These are phyloP conservation scores for Acer saccharum DNA, from an alignment of 345 rosid genomes.

Conservation along the genomic window DNA sequence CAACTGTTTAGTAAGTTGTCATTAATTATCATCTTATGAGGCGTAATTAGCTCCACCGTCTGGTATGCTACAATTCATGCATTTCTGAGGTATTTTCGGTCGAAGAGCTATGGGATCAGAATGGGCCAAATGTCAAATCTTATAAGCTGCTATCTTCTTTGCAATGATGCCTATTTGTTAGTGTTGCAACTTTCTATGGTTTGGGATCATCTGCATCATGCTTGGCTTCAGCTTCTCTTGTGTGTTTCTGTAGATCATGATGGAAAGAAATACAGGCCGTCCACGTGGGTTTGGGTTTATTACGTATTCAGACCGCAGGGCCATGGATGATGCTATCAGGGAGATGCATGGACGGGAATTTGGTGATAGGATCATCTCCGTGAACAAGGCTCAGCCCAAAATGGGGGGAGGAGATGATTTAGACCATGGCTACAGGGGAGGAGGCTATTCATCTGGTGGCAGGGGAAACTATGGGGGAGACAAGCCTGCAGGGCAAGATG, in stretches of 20 bases:
- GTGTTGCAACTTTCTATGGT: slow-evolving; percentile 20
- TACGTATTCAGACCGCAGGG: slow-evolving; percentile 86
- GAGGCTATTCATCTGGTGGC: slow-evolving; percentile 74
- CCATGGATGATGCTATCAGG: slow-evolving; percentile 94
- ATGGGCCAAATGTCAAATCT: neutral
- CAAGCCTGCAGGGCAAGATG: slow-evolving; percentile 79
- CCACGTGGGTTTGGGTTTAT: slow-evolving; percentile 98
- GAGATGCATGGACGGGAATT: slow-evolving; percentile 96
- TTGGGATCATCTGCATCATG: slow-evolving; percentile 24
- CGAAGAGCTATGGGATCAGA: neutral
- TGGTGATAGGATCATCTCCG: slow-evolving; percentile 88
- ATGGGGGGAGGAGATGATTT: slow-evolving; percentile 75
- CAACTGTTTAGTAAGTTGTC: neutral
- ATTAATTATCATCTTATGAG: neutral
- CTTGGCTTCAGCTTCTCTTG: slow-evolving; percentile 38
- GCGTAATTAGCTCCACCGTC: neutral
- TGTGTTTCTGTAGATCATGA: slow-evolving; percentile 73
- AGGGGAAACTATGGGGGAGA: slow-evolving; percentile 73
- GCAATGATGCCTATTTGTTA: slow-evolving; percentile 1
- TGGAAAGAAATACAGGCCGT: slow-evolving; percentile 95
- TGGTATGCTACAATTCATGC: neutral
- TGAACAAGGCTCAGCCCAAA: slow-evolving; percentile 96
- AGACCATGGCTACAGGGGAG: slow-evolving; percentile 81
- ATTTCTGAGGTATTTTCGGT: neutral
- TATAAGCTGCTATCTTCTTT: slow-evolving; percentile 16